A percentile compares a stretch with the other conserved stretches of the same genome.
phyloP scores from a whole-genome alignment of 345 rosid species.

The Citropsis articulata region DNA sequence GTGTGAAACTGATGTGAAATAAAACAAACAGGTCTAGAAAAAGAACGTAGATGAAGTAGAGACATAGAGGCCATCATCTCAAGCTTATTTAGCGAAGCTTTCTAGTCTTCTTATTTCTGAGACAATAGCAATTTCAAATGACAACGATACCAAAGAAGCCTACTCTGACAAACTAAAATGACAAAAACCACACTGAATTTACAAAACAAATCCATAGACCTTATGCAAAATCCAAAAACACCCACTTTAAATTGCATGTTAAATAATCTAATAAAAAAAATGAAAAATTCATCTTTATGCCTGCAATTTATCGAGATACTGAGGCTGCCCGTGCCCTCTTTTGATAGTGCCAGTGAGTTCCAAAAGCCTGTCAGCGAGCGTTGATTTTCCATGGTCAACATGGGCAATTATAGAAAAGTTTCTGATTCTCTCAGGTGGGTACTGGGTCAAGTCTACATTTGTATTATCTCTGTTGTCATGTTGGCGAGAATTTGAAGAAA shows the following conservation, averaged over 20 bases:
- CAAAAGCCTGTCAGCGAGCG: constrained; percentile 92
- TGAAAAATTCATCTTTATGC: constrained; percentile 17
- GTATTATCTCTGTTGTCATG: constrained; percentile 29
- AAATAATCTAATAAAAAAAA: background rate
- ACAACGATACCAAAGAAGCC: background rate
- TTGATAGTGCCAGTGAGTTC: constrained; percentile 95
- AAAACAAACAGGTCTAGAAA: background rate
- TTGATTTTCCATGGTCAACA: constrained; percentile 94
- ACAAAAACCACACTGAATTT: background rate
- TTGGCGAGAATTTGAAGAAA: constrained; percentile 61
- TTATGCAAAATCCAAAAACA: background rate
- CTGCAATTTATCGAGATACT: constrained; percentile 95
- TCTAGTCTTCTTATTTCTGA: background rate
- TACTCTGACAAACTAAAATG: background rate
- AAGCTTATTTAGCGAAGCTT: background rate
- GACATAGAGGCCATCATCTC: background rate
- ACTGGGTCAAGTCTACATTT: constrained; percentile 59
- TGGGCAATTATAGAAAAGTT: constrained; percentile 97
- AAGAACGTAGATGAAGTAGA: background rate
- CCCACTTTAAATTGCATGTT: background rate
- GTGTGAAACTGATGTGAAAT: background rate
- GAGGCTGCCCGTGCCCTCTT: constrained; percentile 95
- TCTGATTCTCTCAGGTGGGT: constrained; percentile 73
- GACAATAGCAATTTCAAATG: background rate
- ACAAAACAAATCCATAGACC: background rate